Conservation (phyloP, 257 asterid genomes). For the Solanum boliviense region DNA sequence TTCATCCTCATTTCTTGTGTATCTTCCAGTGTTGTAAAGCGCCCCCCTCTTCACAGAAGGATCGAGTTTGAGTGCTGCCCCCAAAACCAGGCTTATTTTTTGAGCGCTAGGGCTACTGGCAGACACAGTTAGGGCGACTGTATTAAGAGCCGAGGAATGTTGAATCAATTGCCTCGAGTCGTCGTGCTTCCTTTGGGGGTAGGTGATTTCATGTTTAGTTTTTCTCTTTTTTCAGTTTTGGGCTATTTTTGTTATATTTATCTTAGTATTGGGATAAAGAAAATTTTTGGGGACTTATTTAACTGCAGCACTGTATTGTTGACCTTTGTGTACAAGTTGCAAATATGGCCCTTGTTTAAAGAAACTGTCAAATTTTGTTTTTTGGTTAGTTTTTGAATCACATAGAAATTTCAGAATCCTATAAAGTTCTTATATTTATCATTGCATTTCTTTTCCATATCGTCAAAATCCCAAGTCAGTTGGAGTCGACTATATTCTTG, state of each 20-base stretch:
- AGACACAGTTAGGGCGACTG: slow-evolving; percentile 8
- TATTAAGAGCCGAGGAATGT: slow-evolving; percentile 9
- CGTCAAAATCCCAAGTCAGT: not conserved
- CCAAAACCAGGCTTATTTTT: slow-evolving; percentile 10
- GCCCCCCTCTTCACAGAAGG: not conserved
- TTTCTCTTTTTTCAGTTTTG: slow-evolving; percentile 19
- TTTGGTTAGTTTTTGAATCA: not conserved
- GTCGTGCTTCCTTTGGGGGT: slow-evolving; percentile 24
- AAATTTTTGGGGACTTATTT: slow-evolving; percentile 13
- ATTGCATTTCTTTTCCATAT: not conserved
- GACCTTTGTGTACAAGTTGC: slow-evolving; percentile 41
- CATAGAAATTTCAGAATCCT: not conserved
- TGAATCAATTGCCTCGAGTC: slow-evolving; percentile 14
- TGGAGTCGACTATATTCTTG: not conserved
- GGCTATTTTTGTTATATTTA: slow-evolving; percentile 28
- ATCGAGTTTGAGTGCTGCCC: slow-evolving; percentile 16
- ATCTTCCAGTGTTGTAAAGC: slow-evolving; percentile 30
- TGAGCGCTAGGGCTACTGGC: slow-evolving; percentile 12
- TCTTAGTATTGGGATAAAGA: slow-evolving; percentile 3
- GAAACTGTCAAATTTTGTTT: not conserved
- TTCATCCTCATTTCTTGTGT: slow-evolving; percentile 24
- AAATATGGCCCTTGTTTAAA: slow-evolving; percentile 13
- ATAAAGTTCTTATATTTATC: not conserved
- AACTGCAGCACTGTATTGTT: slow-evolving; percentile 11
- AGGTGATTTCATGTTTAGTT: slow-evolving; percentile 23